Evolutionary conservation across 371 early-diverging fungal species (phyloP), one percentile per base, ranked within the genome.

Genomic region (Apophysomyces variabilis): DNA sequence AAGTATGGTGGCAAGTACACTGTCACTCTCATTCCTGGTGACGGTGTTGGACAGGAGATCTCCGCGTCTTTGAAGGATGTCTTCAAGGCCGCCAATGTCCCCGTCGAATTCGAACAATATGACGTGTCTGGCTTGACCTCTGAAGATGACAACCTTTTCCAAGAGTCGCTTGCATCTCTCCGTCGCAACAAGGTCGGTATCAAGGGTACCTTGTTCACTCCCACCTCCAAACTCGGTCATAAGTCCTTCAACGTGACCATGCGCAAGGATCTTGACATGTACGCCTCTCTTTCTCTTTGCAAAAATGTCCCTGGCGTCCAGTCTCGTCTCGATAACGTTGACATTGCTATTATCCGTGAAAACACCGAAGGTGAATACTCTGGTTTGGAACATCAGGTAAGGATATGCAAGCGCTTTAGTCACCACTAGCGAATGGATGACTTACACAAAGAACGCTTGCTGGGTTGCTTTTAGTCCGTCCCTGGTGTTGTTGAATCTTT

Each of bases 361-460:
- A 98, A 98, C 87, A 98, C 98, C 50, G 99, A 98, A 84, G 99
- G 99, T 71, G 97, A 97, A 85, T 98, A 98, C 87, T 92, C 95
- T 76, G 99, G 99, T 38, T 87, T 96, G 61, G 99, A 98, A 82
- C 99, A 98, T 85, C 90, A 93, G 64, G 77, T 77, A 70, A 67
- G 7, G 3, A 21, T 11, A 32, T 16, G 26, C 11, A 6, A 38
- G 56, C 32, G 1, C 18, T 54, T 18, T 38, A 35, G 4, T 18
- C 32, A 26, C 32, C 32, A 26, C 32, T 26, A 26, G 32, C 32
- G 32, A 3, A 26, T 26, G 32, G 32, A 26, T 26, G 32, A 26
- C 32, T 26, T 26, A 26, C 3, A 26, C 32, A 3, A 26, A 26
- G 32, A 26, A 26, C 3, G 32, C 32, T 26, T 54, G 35, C 0